phyloP scores from a whole-genome alignment of 208 protist genomes.

The Leishmania turanica region DNA sequence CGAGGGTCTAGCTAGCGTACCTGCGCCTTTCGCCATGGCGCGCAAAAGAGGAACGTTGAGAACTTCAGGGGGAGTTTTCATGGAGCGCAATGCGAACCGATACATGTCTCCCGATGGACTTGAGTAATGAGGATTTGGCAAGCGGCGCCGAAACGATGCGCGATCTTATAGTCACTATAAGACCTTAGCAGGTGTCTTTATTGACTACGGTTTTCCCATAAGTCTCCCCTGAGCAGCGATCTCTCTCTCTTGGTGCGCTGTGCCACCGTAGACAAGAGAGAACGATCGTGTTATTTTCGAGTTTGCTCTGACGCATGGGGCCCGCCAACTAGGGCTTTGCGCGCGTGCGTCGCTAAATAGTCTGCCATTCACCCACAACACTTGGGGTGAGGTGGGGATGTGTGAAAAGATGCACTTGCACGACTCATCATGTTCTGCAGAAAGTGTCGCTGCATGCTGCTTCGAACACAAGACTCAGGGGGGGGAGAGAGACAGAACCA shows the following conservation, averaged over 20 bases:
- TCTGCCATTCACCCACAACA: background rate
- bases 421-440: background rate
- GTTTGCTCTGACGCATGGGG: background rate
- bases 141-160: background rate
- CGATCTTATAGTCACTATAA: no score
- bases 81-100: background rate
- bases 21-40: background rate
- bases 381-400: background rate
- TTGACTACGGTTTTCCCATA: background rate
- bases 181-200: background rate
- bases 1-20: background rate
- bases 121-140: no score
- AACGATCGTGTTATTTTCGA: background rate
- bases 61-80: background rate
- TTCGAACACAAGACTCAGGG: background rate
- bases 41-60: background rate
- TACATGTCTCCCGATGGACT: background rate
- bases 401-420: background rate
- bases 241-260: background rate
- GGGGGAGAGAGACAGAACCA: background rate
- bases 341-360: background rate
- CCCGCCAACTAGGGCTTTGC: no score
- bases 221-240: background rate
- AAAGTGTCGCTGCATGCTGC: background rate
- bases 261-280: background rate